Evolutionary conservation across 495 filamentous ascomycete species (phyloP).

Genomic region (Neurospora sp.): DNA sequence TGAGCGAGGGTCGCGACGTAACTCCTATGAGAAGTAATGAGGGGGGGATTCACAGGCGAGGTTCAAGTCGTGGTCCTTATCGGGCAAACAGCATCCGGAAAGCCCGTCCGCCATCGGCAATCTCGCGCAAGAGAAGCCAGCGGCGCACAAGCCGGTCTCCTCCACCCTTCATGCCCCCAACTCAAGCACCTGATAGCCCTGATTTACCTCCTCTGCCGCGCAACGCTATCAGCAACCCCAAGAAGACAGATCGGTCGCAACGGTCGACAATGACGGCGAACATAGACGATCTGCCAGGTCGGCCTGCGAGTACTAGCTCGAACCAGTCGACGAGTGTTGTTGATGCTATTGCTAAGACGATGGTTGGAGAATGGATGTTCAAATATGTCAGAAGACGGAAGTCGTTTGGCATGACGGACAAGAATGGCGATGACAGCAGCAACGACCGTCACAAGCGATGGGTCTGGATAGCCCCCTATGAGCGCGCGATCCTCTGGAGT

Average conservation of each 20-base stretch:
- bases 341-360: conserved; percentile 96
- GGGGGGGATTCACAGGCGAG: conserved; percentile 30
- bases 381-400: conserved; percentile 91
- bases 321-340: conserved; percentile 73
- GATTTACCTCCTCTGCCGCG: conserved; percentile 59
- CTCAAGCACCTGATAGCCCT: conserved; percentile 60
- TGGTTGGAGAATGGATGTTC: conserved; percentile 99
- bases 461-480: conserved; percentile 97
- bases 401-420: conserved; percentile 78
- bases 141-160: conserved; percentile 52
- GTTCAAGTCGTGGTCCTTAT: conserved; percentile 31
- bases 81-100: conserved; percentile 59
- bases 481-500: conserved; percentile 94
- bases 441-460: conserved; percentile 82
- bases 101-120: conserved; percentile 66
- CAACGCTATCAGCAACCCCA: conserved; percentile 59
- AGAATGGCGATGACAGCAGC: conserved; percentile 45
- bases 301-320: conserved; percentile 45
- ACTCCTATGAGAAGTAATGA: conserved; percentile 56
- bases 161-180: conserved; percentile 53
- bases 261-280: conserved; percentile 46
- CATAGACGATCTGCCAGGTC: conserved; percentile 36
- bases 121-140: conserved; percentile 43
- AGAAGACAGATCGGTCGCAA: conserved; percentile 38
- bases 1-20: conserved; percentile 57